phyloP scores from a whole-genome alignment of 2,329 filamentous ascomycete species.

The Alternaria ventricosa region DNA sequence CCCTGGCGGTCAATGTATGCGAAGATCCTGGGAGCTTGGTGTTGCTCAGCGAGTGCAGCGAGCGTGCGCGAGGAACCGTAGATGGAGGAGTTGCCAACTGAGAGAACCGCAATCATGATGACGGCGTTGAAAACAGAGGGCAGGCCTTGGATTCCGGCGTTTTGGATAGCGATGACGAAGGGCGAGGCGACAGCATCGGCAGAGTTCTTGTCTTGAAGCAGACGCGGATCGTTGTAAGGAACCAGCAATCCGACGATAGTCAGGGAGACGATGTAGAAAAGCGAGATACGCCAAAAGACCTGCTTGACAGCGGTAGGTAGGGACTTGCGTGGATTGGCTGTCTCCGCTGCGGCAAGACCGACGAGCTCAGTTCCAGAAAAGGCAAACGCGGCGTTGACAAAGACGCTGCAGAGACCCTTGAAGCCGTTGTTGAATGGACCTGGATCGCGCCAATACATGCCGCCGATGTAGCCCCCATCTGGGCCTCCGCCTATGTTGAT shows the following conservation, averaged over 20 bases:
- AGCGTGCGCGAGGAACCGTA: conserved; percentile 92
- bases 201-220: conserved; percentile 65
- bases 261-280: conserved; percentile 85
- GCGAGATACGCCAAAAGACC: conserved; percentile 81
- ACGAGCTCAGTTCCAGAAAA: conserved; percentile 81
- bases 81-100: conserved; percentile 89
- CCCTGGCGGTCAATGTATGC: conserved; percentile 68
- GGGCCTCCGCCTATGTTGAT: conserved; percentile 77
- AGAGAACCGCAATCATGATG: conserved; percentile 87
- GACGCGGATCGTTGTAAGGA: conserved; percentile 69
- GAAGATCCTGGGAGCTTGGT: conserved; percentile 62
- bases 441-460: conserved; percentile 75
- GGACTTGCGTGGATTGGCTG: conserved; percentile 79
- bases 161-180: conserved; percentile 90
- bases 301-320: conserved; percentile 91
- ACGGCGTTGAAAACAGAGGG: conserved; percentile 95
- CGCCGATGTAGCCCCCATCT: conserved; percentile 76
- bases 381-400: conserved; percentile 77
- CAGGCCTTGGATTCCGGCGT: conserved; percentile 80
- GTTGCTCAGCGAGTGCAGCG: conserved; percentile 84
- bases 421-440: conserved; percentile 87
- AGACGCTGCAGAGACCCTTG: conserved; percentile 80
- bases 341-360: conserved; percentile 79
- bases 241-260: conserved; percentile 83
- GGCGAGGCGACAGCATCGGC: conserved; percentile 79